Percentiles rank a stretch among this genome's conserved stretches.
phyloP scores from a whole-genome alignment of 768 basidiomycete species.

The Inosperma sp. region DNA sequence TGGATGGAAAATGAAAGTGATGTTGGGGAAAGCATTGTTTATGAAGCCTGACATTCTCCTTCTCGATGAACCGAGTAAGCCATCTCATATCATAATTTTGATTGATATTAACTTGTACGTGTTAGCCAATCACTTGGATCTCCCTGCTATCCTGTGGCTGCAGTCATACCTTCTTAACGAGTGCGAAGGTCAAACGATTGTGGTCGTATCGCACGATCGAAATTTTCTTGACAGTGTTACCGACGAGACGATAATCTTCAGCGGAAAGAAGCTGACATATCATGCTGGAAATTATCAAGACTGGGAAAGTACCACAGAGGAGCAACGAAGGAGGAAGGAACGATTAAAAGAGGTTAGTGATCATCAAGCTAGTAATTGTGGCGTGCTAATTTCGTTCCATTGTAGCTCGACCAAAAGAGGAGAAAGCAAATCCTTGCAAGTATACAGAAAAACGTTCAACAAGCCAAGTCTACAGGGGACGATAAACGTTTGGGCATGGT shows the following conservation, averaged over 20 bases:
- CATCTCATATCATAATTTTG: background rate
- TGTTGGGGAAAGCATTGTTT: constrained; percentile 55
- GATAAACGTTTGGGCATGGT: constrained; percentile 53
- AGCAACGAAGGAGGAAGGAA: constrained; percentile 41
- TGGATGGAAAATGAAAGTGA: constrained; percentile 60
- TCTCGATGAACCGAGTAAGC: constrained; percentile 50
- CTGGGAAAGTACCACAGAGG: constrained; percentile 43
- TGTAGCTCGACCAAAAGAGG: constrained; percentile 32
- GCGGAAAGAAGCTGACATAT: constrained; percentile 47
- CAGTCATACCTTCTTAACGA: constrained; percentile 45
- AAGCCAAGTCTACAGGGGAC: constrained; percentile 55
- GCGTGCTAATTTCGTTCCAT: background rate
- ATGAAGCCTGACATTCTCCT: constrained; percentile 53
- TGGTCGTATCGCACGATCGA: constrained; percentile 64
- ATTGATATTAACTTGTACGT: constrained; percentile 1
- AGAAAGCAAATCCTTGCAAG: constrained; percentile 46
- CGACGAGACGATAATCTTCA: constrained; percentile 58
- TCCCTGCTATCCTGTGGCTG: constrained; percentile 50
- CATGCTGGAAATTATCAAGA: constrained; percentile 54
- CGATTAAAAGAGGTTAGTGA: constrained; percentile 38
- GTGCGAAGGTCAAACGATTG: constrained; percentile 42
- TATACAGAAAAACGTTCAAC: constrained; percentile 47
- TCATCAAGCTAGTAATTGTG: background rate
- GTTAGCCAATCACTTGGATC: constrained; percentile 46
- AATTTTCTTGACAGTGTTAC: constrained; percentile 56